Percentiles rank a stretch among this genome's conserved stretches.
phyloP scores from a whole-genome alignment of 768 basidiomycete genomes.

The Pleurotus pulmonarius region DNA sequence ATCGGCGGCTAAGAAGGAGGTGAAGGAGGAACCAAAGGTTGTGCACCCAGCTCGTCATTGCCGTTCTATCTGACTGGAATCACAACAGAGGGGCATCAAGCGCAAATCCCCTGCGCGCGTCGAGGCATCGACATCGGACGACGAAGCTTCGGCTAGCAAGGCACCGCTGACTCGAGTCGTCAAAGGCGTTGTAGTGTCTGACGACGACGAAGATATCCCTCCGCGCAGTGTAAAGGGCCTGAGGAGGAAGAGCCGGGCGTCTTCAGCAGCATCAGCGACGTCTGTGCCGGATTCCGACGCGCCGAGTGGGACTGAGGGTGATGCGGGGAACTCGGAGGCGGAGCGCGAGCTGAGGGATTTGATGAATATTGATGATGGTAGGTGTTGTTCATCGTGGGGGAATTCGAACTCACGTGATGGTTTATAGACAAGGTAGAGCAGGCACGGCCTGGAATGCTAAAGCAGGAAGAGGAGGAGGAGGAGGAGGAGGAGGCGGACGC shows the following conservation, averaged over 20 bases:
- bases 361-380: slow-evolving; percentile 81
- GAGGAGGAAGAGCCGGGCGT: slow-evolving; percentile 28
- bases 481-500: slow-evolving; percentile 23
- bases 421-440: slow-evolving; percentile 28
- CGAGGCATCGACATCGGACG: slow-evolving; percentile 16
- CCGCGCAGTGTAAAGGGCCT: slow-evolving; percentile 19
- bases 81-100: slow-evolving; percentile 29
- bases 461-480: slow-evolving; percentile 12
- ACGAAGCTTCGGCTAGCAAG: slow-evolving; percentile 9
- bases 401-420: neutral
- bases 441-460: slow-evolving; percentile 16
- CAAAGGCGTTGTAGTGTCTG: slow-evolving; percentile 52
- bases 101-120: slow-evolving; percentile 37
- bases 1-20: slow-evolving; percentile 9
- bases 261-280: slow-evolving; percentile 7
- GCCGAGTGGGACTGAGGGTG: slow-evolving; percentile 23
- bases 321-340: slow-evolving; percentile 22
- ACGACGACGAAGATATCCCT: slow-evolving; percentile 48
- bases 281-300: slow-evolving; percentile 13
- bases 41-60: no score
- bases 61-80: neutral
- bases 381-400: slow-evolving; percentile 9
- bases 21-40: slow-evolving; percentile 16
- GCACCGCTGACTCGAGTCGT: slow-evolving; percentile 28
- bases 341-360: slow-evolving; percentile 52